Base-by-base conservation (phyloP, 345 rosid species). In the Salix exigua region DNA sequence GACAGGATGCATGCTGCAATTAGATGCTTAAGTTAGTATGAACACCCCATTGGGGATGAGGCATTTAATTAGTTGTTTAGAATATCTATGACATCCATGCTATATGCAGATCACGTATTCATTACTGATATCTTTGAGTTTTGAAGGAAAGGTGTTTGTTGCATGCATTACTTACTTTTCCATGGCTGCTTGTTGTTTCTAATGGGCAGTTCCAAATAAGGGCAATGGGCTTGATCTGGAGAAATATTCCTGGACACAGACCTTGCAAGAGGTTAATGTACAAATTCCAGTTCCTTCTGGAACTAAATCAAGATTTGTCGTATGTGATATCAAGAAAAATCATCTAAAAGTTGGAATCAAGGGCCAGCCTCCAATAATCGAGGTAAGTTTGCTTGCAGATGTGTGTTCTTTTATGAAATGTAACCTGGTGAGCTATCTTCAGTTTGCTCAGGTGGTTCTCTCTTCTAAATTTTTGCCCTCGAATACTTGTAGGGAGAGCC, bases 181-280 rank as follows among this genome's bases (percentile, higher is more conserved):
- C 61, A n/a, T 63, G 18, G 3, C 68, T 71, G 6, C 35, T 72
- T 51, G n/a, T 48, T 67, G 38, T 75, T 38, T 66, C 30, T 60
- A n/a, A 13, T 66, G 64, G 42, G 44, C 92, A 95, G 98, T 77
- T 77, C 98, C 97, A 69, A 95, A 95, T 83, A 88, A 83, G 55
- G 99, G 97, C 33, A 93, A 91, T 73, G 97, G 98, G 38, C 92
- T 93, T 82, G 98, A 95, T 79, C 82, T 95, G 68, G 97, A 95
- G 71, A 88, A 86, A 1, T 91, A 95, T 81, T 91, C 94, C 19
- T 95, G 99, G 99, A 89, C 90, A 31, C 99, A 95, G 78, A 87
- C 88, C 62, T 88, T 95, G 40, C 92, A 88, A 66, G 99, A 93
- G 90, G 93, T 95, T n/a, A 87, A 85, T 0, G 73, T 95, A 37